Base-by-base conservation (phyloP, 352 stramenopile species). In the Phytophthora nicotianae region DNA sequence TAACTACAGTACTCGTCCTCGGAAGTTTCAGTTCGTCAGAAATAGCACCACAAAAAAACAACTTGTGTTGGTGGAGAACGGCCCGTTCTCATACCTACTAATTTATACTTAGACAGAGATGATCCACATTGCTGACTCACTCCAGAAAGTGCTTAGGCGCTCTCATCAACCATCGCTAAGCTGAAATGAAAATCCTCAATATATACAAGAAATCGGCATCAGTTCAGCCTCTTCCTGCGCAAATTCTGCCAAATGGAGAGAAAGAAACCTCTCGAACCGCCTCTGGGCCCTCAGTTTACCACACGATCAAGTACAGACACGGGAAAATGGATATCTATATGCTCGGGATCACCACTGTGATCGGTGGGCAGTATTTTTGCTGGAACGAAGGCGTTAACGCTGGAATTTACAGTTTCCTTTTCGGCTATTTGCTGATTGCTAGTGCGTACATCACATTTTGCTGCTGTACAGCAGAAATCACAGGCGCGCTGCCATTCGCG, bases 361-460 rank as follows among this genome's bases (percentile, higher is more conserved):
- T 80, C 2, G 68, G 72, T 5, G 72, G 72, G 1, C 72, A 80
- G 38, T 80, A 80, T 59, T 75, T 80, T 45, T 67, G 62, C 27
- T 80, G 72, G 72, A 80, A 80, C 26, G 68, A 48, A 42, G 72
- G 68, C 0, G 47, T 77, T 9, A 42, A 21, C 1, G 68, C 60
- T n/a, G 72, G 72, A 14, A 29, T 77, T 10, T 66, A 71, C 47
- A 77, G 64, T 53, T 75, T 75, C 26, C 26, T 77, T 13, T 55
- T 75, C 29, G 57, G 35, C 1, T 68, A 50, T 10, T 38, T 77
- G 5, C 19, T 81, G 1, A 72, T 78, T 19, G 61, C 52, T 10
- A 45, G 40, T 0, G 72, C 61, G 0, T 81, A 81, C 53, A 61
- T 70, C 38, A 73, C 61, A 11, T 33, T 81, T 1, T 74, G 58